These are phyloP conservation scores for Echites panduratus DNA, from an alignment of 257 asterid genomes.

Conservation along the genomic window DNA sequence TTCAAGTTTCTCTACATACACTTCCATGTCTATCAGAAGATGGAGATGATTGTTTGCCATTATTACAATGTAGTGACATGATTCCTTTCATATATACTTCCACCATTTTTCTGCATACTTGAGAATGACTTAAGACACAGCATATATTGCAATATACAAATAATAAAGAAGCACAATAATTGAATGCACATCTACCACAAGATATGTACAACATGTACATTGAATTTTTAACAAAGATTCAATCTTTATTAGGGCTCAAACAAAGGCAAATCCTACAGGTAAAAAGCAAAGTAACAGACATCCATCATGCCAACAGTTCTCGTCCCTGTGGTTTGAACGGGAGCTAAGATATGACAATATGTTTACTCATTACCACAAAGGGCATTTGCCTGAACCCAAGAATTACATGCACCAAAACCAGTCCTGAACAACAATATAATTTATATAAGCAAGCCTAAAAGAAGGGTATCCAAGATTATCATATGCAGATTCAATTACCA, in stretches of 20 bases:
- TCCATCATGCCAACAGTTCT: neutral
- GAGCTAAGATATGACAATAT: neutral
- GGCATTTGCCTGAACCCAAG: neutral
- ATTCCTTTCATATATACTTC: neutral
- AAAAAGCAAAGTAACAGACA: neutral
- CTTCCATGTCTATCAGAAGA: neutral
- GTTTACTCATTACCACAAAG: neutral
- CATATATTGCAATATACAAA: neutral
- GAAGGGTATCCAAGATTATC: neutral
- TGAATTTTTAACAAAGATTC: neutral
- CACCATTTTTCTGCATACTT: neutral
- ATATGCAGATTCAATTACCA: neutral
- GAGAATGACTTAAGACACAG: neutral
- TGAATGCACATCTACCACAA: too few relatives aligned
- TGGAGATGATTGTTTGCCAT: neutral
- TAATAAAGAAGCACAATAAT: neutral
- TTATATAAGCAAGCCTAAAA: neutral
- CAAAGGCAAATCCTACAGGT: neutral
- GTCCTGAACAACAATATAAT: neutral
- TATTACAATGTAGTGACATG: neutral
- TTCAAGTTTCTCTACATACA: neutral
- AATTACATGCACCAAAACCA: neutral
- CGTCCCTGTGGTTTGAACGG: neutral
- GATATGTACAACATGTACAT: neutral
- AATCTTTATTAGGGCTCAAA: neutral